A percentile compares a stretch with the other conserved stretches of the same genome.
phyloP scores from a whole-genome alignment of 208 protist species.

The Leishmania tropica region DNA sequence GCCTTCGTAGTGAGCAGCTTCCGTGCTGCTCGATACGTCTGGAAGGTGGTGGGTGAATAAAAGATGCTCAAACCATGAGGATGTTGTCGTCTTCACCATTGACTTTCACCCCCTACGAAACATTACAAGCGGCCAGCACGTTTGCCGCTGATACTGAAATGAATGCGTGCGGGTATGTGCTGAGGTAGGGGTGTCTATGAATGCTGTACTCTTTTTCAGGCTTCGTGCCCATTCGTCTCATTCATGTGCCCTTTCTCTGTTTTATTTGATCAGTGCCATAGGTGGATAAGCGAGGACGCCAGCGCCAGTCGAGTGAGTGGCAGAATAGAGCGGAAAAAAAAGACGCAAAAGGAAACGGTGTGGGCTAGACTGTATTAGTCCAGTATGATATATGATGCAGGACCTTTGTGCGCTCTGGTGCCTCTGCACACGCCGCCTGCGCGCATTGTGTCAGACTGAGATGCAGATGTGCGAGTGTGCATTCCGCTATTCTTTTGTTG shows the following conservation, averaged over 20 bases:
- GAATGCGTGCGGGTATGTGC: background rate
- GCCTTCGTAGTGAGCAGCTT: background rate
- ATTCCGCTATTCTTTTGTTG: constrained; percentile 3
- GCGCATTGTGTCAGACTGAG: background rate
- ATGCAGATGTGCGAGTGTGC: background rate
- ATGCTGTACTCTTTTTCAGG: background rate
- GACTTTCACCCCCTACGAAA: background rate
- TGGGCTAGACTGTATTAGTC: background rate
- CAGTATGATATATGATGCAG: background rate
- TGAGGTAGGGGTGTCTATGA: background rate
- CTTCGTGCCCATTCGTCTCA: background rate
- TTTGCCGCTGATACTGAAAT: background rate
- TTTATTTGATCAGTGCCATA: background rate
- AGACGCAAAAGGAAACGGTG: background rate
- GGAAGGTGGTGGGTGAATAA: background rate
- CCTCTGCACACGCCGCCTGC: background rate
- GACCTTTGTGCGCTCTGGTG: background rate
- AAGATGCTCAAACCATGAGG: background rate
- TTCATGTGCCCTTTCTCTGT: background rate
- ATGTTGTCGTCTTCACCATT: too few species aligned
- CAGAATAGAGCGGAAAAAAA: background rate
- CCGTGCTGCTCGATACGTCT: background rate
- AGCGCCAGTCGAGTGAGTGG: background rate
- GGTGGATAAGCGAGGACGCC: background rate
- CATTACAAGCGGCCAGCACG: background rate